These are phyloP conservation scores for Neltuma alba DNA, from an alignment of 306 rosid genomes.

Conservation along the genomic window DNA sequence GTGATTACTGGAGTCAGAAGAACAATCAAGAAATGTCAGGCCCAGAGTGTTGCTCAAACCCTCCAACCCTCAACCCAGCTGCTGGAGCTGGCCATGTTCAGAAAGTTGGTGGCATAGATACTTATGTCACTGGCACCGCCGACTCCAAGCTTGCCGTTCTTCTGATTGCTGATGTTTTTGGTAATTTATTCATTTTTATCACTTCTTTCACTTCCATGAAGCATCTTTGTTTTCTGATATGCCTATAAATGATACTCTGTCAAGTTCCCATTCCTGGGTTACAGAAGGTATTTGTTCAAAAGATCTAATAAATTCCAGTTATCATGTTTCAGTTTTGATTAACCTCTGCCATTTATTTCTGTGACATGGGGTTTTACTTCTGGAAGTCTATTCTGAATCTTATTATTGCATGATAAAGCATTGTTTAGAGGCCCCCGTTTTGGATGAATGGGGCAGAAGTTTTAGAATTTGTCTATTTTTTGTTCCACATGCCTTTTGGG, in stretches of 20 bases:
- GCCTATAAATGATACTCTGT: background rate
- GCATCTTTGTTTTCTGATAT: background rate
- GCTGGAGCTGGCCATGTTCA: constrained; percentile 64
- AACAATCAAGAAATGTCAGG: constrained; percentile 51
- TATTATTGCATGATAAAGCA: background rate
- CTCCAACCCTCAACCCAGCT: constrained; percentile 59
- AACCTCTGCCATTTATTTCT: too few species aligned
- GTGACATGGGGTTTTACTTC: too few species aligned
- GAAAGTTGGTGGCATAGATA: constrained; percentile 41
- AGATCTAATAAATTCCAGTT: too few species aligned
- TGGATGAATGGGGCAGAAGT: background rate
- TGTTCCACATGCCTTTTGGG: background rate
- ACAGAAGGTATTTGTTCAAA: too few species aligned
- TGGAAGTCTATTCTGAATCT: too few species aligned
- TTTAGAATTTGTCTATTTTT: background rate
- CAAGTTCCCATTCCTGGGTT: too few species aligned
- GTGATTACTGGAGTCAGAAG: background rate
- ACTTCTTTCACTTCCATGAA: background rate
- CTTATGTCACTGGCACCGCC: constrained; percentile 58
- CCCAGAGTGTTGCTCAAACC: constrained; percentile 65
- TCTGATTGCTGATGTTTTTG: constrained; percentile 56
- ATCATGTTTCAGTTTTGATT: background rate
- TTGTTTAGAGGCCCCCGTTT: background rate
- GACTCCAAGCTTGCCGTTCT: constrained; percentile 60
- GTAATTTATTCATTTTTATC: constrained; percentile 34